Base-by-base conservation (phyloP, 2,329 filamentous ascomycete species). In the Coleophoma cylindrospora region DNA sequence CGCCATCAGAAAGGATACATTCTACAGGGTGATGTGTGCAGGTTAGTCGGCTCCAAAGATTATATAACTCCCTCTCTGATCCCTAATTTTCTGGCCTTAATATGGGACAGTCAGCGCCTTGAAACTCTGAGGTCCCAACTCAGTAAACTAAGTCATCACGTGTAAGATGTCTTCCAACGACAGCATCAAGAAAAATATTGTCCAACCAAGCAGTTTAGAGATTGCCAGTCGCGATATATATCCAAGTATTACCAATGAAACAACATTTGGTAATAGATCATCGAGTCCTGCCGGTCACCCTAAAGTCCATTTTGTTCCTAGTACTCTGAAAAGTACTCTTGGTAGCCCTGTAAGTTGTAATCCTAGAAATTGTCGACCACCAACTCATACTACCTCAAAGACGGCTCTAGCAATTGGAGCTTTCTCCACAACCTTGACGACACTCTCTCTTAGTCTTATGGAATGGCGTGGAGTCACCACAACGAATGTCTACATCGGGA, bases 371-470 rank as follows among this genome's bases (percentile, higher is more conserved):
- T 9, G 10, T 11, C n/a, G 10, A 36, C 5, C 12, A 19, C 11
- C 21, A 22, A 27, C 15, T 43, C 6, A 21, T 43, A 15, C 2
- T 12, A 22, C 19, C 15, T 13, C 13, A 21, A 15, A 72, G 70
- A 75, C 74, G 10, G 72, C 74, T 0, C 61, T 79, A 1, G 73
- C 73, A 0, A 73, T 79, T 33, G 76, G 75, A 1, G 76, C 72
- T 3, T 80, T 81, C 54, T 71, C 74, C 0, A 80, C 75, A 2
- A 80, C 77, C 0, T 57, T 81, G 14, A 79, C 74, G 0, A 79
- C 76, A 0, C 63, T 81, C 1, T 78, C 75, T 0, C 62, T 79
- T 1, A 70, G 71, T n/a, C 60, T 80, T 45, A 80, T 80, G 75
- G 76, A 76, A 58, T 80, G 70, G 66, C 68, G 78, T 36, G 74